phyloP scores from a whole-genome alignment of 2,329 filamentous ascomycete genomes.

The Apiospora kogelbergensis region DNA sequence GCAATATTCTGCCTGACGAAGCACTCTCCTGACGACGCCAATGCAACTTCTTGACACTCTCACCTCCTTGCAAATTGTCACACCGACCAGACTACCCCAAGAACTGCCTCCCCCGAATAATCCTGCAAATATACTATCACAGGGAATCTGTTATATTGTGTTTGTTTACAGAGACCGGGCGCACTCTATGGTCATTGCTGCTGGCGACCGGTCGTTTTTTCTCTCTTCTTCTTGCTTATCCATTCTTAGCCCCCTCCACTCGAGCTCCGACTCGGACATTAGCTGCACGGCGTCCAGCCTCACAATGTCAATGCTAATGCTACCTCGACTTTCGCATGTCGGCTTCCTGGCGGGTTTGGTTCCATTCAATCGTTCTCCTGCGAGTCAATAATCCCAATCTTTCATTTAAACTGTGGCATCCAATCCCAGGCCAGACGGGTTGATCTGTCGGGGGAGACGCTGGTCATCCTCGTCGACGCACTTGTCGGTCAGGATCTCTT shows the following conservation, averaged over 20 bases:
- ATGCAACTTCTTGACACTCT: neutral
- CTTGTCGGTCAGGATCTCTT: conserved; percentile 7
- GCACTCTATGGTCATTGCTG: neutral
- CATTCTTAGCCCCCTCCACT: conserved; percentile 8
- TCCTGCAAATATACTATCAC: neutral
- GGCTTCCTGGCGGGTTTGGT: conserved; percentile 11
- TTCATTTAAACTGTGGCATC: conserved; percentile 17
- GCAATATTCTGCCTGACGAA: neutral
- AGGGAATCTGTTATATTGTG: neutral
- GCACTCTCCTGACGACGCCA: neutral
- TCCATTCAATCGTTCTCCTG: conserved; percentile 10
- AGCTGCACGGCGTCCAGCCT: conserved; percentile 10
- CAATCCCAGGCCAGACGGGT: neutral
- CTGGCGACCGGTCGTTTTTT: neutral
- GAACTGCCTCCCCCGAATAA: neutral
- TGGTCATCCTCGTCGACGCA: neutral
- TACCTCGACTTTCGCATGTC: conserved; percentile 5
- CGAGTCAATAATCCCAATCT: conserved; percentile 10
- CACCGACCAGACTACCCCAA: neutral
- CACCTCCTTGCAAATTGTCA: neutral
- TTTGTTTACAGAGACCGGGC: conserved; percentile 1
- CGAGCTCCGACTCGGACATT: conserved; percentile 17
- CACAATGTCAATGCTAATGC: conserved; percentile 14
- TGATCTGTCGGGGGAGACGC: neutral
- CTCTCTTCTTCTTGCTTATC: neutral